Conservation (phyloP, 768 basidiomycete genomes). For the Suillus sp. region DNA sequence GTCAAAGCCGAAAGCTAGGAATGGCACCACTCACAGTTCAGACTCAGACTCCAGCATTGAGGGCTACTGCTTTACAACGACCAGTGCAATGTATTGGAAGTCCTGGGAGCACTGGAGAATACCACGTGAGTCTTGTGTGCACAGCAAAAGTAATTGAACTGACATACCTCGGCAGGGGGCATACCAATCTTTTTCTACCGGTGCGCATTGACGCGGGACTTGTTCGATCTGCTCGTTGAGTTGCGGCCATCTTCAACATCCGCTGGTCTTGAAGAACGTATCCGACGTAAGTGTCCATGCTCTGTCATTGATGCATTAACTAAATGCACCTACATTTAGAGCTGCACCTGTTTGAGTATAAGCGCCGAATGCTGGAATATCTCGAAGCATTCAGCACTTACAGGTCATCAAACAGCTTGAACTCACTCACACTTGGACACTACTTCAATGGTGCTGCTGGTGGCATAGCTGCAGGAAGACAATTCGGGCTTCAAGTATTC, state of each 20-base stretch:
- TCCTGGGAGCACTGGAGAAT: too few species aligned
- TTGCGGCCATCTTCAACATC: conserved; percentile 23
- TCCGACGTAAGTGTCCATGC: conserved; percentile 21
- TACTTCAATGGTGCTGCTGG: background rate
- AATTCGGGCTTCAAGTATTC: background rate
- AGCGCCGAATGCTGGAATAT: conserved; percentile 20
- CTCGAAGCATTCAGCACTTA: conserved; percentile 4
- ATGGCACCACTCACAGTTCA: too few species aligned
- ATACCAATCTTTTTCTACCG: conserved; percentile 24
- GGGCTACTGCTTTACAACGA: too few species aligned
- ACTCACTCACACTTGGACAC: background rate
- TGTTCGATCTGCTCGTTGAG: conserved; percentile 29
- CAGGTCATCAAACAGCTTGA: background rate
- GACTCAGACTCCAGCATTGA: too few species aligned
- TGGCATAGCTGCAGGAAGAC: too few species aligned
- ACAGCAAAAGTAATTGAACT: background rate
- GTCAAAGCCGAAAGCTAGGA: too few species aligned
- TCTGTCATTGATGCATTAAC: too few species aligned
- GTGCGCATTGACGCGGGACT: conserved; percentile 24
- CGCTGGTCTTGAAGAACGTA: conserved; percentile 22
- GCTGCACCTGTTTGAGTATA: conserved; percentile 26
- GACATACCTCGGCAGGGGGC: conserved; percentile 10
- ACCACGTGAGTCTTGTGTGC: background rate
- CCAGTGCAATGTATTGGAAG: too few species aligned
- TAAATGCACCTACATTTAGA: conserved; percentile 16